Percentiles rank a stretch among this genome's conserved stretches.
These are phyloP conservation scores for Saururus chinensis DNA, from an alignment of 164 flowering plant species.

Conservation along the genomic window DNA sequence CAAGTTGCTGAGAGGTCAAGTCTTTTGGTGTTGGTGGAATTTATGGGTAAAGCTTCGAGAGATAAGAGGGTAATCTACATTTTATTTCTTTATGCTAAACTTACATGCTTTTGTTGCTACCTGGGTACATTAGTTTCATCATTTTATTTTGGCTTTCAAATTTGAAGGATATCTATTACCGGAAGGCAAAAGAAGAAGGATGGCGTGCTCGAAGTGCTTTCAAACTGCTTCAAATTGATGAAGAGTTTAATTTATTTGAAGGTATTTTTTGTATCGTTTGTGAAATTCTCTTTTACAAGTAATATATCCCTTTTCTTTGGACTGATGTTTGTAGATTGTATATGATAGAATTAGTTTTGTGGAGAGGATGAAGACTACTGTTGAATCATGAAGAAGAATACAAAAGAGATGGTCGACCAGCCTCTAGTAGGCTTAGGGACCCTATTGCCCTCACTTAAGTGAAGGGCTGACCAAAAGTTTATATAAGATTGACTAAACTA, in stretches of 20 bases:
- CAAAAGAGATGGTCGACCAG: too few species aligned
- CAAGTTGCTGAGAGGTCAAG: too few species aligned
- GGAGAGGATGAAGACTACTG: too few species aligned
- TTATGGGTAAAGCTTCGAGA: conserved; percentile 90
- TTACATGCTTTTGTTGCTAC: neutral
- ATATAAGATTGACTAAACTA: too few species aligned
- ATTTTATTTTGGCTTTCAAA: conserved; percentile 2
- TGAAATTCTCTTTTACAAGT: too few species aligned
- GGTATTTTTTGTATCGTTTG: conserved; percentile 15
- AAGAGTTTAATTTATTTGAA: conserved; percentile 84
- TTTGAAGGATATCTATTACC: conserved; percentile 76
- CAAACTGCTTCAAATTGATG: conserved; percentile 93
- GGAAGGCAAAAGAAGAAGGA: conserved; percentile 98
- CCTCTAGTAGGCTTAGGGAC: too few species aligned
- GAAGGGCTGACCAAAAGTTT: too few species aligned
- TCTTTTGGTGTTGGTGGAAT: too few species aligned
- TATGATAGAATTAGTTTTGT: too few species aligned
- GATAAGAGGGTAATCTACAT: conserved; percentile 65
- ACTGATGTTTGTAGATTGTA: neutral
- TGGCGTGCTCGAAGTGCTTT: conserved; percentile 99
- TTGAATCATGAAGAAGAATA: too few species aligned
- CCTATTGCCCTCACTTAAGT: too few species aligned
- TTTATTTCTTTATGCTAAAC: neutral
- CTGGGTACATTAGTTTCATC: neutral
- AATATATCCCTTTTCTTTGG: neutral